Base-by-base conservation (phyloP, 495 filamentous ascomycete species). In the Cladorrhinum samala region DNA sequence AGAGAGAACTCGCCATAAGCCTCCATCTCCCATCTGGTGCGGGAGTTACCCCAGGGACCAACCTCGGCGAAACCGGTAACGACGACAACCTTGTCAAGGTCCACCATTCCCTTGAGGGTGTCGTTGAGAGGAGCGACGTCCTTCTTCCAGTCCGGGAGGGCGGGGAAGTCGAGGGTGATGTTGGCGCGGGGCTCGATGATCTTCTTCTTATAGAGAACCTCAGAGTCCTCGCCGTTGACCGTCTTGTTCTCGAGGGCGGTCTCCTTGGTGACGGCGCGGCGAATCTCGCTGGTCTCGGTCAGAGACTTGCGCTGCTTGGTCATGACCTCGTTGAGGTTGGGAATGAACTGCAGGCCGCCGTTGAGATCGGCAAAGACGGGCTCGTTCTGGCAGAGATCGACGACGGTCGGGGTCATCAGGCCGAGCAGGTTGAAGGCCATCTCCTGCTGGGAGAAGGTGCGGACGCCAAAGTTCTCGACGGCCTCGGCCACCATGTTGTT, bases 381-480 rank as follows among this genome's bases (percentile, higher is more conserved):
- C 66, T 99, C 91, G 24, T 82, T 77, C 71, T 99, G 93, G 77
- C 94, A 97, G 25, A 99, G 82, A 63, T 97, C 91, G 60, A 95
- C 91, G 55, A 99, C 88, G 20, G 85, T 81, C 8, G 93, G 90
- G 3, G 92, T 83, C 93, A 99, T 96, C 44, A 99, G 83, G 51
- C 93, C 92, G 36, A 99, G 83, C 49, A 99, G 73, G 70, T 97
- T 99, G 80, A 99, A 97, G 2, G 93, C 93, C 93, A 99, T 99
- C 71, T 99, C 93, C 61, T 94, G 89, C 74, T 97, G 94, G 16
- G 92, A 96, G 75, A 99, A 99, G 3, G 93, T 99, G 56, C 94
- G 88, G 14, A 97, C 94, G 63, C 93, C 93, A 62, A 92, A 91
- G 57, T 86, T 87, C 73, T 99, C 93, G 49, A 99, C 87, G 45